Evolutionary conservation across 108 stramenopile genomes (phyloP).

Genomic region (Cyclotella distinguenda): DNA sequence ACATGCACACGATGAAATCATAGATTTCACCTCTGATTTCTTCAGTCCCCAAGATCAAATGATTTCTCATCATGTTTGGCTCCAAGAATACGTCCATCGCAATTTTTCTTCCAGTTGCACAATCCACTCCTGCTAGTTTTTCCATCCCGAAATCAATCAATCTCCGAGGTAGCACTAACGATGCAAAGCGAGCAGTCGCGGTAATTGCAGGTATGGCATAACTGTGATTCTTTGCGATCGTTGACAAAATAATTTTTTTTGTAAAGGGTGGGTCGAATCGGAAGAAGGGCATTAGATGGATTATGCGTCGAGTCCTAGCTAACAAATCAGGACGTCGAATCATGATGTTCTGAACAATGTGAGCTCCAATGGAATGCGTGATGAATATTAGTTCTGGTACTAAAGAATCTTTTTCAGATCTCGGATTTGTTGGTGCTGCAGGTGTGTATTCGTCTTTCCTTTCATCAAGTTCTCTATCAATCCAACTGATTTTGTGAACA

Average conservation of each 20-base stretch:
- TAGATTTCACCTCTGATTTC: constrained; percentile 56
- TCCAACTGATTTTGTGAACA: constrained; percentile 67
- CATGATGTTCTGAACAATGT: constrained; percentile 66
- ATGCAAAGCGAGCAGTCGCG: constrained; percentile 11
- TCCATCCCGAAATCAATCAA: constrained; percentile 39
- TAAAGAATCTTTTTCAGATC: neutral
- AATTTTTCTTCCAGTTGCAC: constrained; percentile 52
- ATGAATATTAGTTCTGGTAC: constrained; percentile 64
- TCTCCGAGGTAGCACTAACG: constrained; percentile 18
- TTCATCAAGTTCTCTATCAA: constrained; percentile 52
- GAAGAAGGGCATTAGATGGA: constrained; percentile 79
- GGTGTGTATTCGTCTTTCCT: constrained; percentile 6
- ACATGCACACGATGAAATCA: neutral
- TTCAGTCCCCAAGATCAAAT: constrained; percentile 71
- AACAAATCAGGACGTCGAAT: constrained; percentile 59
- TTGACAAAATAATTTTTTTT: constrained; percentile 37
- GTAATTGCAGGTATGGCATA: constrained; percentile 39
- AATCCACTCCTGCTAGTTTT: constrained; percentile 34
- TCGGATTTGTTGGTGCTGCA: neutral
- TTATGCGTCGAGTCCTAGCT: constrained; percentile 43
- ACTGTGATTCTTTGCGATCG: constrained; percentile 34
- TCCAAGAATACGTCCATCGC: constrained; percentile 46
- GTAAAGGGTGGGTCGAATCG: constrained; percentile 52
- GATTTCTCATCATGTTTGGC: constrained; percentile 56
- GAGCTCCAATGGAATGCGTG: constrained; percentile 78